Evolutionary conservation across 75 land plant genomes (phyloP).

Genomic region (Selaginella tamariscina): DNA sequence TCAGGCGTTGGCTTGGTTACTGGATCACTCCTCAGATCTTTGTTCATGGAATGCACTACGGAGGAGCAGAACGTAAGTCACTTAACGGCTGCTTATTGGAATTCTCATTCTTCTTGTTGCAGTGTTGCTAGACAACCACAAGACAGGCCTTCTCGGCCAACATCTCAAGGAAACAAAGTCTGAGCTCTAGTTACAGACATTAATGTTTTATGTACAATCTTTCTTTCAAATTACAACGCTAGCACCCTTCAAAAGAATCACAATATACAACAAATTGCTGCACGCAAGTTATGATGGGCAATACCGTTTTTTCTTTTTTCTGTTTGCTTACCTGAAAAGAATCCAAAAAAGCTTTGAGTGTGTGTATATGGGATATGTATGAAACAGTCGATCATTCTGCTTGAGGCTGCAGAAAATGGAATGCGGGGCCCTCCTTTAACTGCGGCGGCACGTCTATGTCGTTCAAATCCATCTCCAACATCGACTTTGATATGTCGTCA

Average conservation of each 20-base stretch:
- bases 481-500: conserved; percentile 69
- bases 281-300: no score
- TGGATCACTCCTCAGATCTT: conserved; percentile 10
- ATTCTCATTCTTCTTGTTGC: not conserved
- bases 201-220: no score
- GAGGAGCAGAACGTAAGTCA: conserved; percentile 9
- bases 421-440: conserved; percentile 61
- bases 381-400: conserved; percentile 14
- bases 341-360: no score
- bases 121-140: not conserved
- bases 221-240: no score
- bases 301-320: not conserved
- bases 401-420: conserved; percentile 61
- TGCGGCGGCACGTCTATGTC: conserved; percentile 70
- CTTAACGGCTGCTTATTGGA: not conserved
- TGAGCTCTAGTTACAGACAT: not conserved
- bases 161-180: not conserved
- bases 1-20: not conserved
- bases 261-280: no score
- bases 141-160: not conserved
- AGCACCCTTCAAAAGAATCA: no score
- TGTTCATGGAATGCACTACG: conserved; percentile 12
- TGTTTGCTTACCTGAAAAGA: not conserved
- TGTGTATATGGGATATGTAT: no score
- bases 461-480: conserved; percentile 41